These are phyloP conservation scores for Colletotrichum eremochloae DNA, from an alignment of 2,329 filamentous ascomycete species.

Conservation along the genomic window DNA sequence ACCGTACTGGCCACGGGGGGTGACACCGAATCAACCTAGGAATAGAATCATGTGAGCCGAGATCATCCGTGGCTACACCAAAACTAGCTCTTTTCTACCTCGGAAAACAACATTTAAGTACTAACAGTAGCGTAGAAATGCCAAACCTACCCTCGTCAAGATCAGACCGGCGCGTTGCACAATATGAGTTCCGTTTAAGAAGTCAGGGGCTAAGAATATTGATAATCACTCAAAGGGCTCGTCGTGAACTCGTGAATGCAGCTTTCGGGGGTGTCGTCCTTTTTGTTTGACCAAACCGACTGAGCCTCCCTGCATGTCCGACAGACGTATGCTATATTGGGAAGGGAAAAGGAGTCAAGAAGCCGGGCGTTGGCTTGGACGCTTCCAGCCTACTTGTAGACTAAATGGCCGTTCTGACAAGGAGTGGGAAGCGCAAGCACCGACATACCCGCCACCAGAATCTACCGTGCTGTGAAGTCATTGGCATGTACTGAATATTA, in stretches of 20 bases:
- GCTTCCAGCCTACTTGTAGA: background rate
- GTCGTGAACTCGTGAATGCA: background rate
- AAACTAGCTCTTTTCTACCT: too few species aligned
- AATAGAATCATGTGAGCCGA: too few species aligned
- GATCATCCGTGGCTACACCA: background rate
- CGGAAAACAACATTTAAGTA: too few species aligned
- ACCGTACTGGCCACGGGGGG: background rate
- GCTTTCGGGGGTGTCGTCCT: background rate
- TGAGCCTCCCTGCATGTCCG: background rate
- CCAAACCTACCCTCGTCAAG: background rate
- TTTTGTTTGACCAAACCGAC: background rate
- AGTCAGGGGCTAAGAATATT: background rate
- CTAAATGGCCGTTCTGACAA: background rate
- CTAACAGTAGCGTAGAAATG: background rate
- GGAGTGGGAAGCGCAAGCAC: background rate
- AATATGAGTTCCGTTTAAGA: background rate
- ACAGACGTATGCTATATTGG: background rate
- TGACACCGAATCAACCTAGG: background rate
- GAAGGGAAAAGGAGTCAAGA: too few species aligned
- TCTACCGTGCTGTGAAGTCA: background rate
- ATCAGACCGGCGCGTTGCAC: too few species aligned
- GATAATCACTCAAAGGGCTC: background rate
- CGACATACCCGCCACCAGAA: background rate
- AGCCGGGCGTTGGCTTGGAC: background rate
- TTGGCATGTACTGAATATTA: background rate